These are phyloP conservation scores for Pulicaria dysenterica DNA, from an alignment of 129 eudicot genomes.

Conservation along the genomic window DNA sequence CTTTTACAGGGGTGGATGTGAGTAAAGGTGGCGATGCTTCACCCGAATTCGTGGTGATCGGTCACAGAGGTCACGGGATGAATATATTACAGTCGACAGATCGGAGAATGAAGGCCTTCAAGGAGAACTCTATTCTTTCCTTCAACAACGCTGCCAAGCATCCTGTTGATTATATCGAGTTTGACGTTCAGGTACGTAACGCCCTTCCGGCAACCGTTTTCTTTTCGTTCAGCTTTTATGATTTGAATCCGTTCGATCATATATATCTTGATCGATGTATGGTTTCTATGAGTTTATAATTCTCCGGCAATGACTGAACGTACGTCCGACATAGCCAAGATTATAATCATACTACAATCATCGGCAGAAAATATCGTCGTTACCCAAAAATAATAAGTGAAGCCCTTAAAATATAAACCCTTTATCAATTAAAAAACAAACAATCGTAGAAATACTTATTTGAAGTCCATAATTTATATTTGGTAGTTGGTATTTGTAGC, in stretches of 20 bases:
- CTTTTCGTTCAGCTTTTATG: no score
- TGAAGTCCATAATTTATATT: no score
- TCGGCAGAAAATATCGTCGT: no score
- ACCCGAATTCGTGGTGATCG: conserved; percentile 69
- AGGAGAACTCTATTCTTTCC: conserved; percentile 77
- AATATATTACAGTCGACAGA: conserved; percentile 73
- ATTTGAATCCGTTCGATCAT: not conserved
- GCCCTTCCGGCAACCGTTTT: not conserved
- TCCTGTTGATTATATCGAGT: conserved; percentile 74
- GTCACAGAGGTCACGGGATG: conserved; percentile 95
- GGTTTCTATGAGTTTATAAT: not conserved
- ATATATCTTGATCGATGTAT: not conserved
- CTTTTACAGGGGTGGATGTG: conserved; percentile 42
- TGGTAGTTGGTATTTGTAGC: no score
- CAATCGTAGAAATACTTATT: no score
- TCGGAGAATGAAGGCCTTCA: conserved; percentile 76
- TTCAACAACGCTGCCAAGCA: conserved; percentile 68
- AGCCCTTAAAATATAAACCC: no score
- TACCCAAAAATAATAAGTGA: no score
- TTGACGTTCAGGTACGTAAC: conserved; percentile 85
- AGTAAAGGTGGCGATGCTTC: conserved; percentile 39
- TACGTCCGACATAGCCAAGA: conserved; percentile 6
- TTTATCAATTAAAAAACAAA: no score
- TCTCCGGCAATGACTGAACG: no score
- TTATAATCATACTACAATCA: not conserved